These are phyloP conservation scores for Hibiscus mutabilis DNA, from an alignment of 345 rosid genomes.

Conservation along the genomic window DNA sequence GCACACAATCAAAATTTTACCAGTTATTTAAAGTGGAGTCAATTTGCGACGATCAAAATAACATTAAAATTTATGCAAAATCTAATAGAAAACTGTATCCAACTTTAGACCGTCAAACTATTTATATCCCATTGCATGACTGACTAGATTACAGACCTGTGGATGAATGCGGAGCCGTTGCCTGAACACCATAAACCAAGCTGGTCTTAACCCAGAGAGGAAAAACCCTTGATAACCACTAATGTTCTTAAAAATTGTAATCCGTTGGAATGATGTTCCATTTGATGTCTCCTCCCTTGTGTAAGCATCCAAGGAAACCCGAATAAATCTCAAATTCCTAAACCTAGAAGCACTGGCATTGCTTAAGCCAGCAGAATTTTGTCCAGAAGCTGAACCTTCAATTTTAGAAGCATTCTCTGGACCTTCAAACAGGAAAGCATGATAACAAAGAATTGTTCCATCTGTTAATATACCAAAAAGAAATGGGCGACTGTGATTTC, in stretches of 20 bases:
- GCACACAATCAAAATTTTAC: background rate
- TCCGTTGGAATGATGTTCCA: conserved; percentile 55
- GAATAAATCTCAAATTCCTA: conserved; percentile 73
- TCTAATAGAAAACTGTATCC: conserved; percentile 1
- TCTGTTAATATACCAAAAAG: conserved; percentile 84
- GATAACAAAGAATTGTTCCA: conserved; percentile 93
- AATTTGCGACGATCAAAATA: background rate
- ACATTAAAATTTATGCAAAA: background rate
- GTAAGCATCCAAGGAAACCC: conserved; percentile 66
- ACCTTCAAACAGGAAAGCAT: conserved; percentile 85
- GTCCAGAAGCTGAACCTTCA: conserved; percentile 43
- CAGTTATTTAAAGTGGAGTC: background rate
- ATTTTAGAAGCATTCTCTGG: conserved; percentile 49
- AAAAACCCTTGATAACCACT: conserved; percentile 84
- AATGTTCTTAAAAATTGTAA: conserved; percentile 77
- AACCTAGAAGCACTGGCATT: conserved; percentile 62
- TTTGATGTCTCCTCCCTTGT: conserved; percentile 61
- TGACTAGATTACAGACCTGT: conserved; percentile 54
- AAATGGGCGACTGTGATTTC: conserved; percentile 77
- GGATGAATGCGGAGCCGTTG: conserved; percentile 91
- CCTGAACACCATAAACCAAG: conserved; percentile 95
- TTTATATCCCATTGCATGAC: background rate
- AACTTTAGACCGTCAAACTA: background rate
- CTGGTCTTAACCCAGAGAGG: conserved; percentile 91
- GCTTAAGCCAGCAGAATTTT: conserved; percentile 34